Base-by-base conservation (phyloP, 2,329 filamentous ascomycete species). In the Stagonosporopsis chrysanthemi region DNA sequence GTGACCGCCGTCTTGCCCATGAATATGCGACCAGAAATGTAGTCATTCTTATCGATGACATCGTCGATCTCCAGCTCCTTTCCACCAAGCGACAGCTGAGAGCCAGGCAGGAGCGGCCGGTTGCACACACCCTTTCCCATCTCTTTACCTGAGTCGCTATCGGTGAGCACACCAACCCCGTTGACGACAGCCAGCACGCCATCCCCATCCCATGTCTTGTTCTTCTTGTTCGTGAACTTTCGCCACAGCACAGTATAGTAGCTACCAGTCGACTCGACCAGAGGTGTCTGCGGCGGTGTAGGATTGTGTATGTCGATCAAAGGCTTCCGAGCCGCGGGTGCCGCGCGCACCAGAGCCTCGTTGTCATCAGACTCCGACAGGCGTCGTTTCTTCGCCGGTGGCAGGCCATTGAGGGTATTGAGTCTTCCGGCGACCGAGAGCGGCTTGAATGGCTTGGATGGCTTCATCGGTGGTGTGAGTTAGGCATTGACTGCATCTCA, bases 131-230 rank as follows among this genome's bases (percentile, higher is more conserved):
- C 79, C 50, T 81, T 83, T 1, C 88, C 88, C 74, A 90, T 82
- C 19, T 88, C 84, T 70, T 82, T 84, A 3, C 88, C 88, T 0
- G 83, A 83, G 19, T 74, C 67, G 11, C 84, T 80, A 69, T 90
- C 86, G 57, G 86, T 84, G 15, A 91, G 78, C 50, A 79, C 81
- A 4, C 84, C 87, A 67, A 83, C 83, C 4, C 86, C 86, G 33
- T 80, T 82, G 2, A 78, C 75, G 3, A 88, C 79, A 4, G 81
- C 79, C 8, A 91, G 78, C 2, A 90, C 80, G 1, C 88, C 89
- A 74, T 91, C 89, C 2, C 88, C 88, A 67, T 91, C 88, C 88
- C 89, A 91, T 5, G 87, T 91, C 72, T 91, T 91, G 74, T 91
- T 86, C 76, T 91, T 91, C 73, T 90, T 91, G 6, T 79, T 83